Evolutionary conservation across 805 yeast genomes (phyloP).

Genomic region (Starmerella gropengiesseri): DNA sequence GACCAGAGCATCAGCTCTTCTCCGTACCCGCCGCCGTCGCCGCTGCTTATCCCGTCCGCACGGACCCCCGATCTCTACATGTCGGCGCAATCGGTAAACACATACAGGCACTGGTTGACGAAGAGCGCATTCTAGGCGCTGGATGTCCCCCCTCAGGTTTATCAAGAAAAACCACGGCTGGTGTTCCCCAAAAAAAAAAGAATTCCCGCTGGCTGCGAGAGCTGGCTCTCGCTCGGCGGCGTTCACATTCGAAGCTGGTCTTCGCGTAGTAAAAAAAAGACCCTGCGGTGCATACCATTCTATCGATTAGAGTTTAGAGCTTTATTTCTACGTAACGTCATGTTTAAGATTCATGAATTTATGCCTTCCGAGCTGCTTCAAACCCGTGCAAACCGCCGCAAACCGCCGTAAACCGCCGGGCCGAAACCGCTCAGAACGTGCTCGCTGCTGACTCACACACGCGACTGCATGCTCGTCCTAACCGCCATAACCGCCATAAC

Average conservation of each 20-base stretch:
- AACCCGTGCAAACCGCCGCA: too few species aligned
- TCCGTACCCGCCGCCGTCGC: conserved; percentile 22
- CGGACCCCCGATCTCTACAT: conserved; percentile 3
- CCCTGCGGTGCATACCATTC: not conserved
- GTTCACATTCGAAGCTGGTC: too few species aligned
- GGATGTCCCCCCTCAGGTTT: not conserved
- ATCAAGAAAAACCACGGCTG: not conserved
- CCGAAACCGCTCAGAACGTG: too few species aligned
- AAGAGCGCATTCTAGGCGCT: conserved; percentile 6
- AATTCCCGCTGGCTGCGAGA: not conserved
- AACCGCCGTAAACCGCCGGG: too few species aligned
- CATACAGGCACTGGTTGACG: conserved; percentile 23
- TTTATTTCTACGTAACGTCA: not conserved
- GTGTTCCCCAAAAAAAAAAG: not conserved
- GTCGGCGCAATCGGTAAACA: conserved; percentile 19
- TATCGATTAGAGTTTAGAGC: not conserved
- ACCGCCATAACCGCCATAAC: too few species aligned
- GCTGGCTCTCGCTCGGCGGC: too few species aligned
- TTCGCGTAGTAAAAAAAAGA: too few species aligned
- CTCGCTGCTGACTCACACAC: too few species aligned
- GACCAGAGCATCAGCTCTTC: not conserved
- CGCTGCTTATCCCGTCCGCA: conserved; percentile 21
- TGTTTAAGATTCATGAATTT: too few species aligned
- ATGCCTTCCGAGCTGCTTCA: too few species aligned
- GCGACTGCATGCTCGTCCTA: too few species aligned